A percentile compares a stretch with the other conserved stretches of the same genome.
Evolutionary conservation across 768 basidiomycete genomes (phyloP).

Genomic region (Lactarius evosmus): DNA sequence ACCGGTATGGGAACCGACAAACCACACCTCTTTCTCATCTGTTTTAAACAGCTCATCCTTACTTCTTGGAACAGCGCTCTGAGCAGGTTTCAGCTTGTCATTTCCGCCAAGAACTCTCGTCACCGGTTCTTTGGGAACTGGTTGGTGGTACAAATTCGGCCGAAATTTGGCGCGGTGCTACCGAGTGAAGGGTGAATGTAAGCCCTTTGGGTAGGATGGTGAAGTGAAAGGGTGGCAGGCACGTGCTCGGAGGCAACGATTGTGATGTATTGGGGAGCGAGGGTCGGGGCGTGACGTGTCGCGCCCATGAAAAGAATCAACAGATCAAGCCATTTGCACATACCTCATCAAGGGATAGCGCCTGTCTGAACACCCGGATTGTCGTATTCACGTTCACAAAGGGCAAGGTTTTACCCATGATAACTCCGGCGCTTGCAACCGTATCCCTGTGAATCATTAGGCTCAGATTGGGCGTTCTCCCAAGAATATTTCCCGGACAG

Average conservation of each 20-base stretch:
- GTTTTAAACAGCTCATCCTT: conserved; percentile 11
- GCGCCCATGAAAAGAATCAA: neutral
- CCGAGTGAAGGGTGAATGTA: neutral
- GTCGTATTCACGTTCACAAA: conserved; percentile 61
- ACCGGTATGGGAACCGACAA: conserved; percentile 27
- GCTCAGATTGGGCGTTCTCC: neutral
- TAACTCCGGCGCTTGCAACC: conserved; percentile 67
- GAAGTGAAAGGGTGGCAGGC: neutral
- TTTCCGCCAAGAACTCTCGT: neutral
- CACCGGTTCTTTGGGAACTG: conserved; percentile 31
- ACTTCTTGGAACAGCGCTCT: neutral
- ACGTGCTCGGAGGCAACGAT: neutral
- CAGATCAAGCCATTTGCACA: conserved; percentile 20
- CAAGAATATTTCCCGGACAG: neutral
- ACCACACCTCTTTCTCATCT: conserved; percentile 27
- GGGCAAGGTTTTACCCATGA: conserved; percentile 59
- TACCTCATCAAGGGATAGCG: conserved; percentile 75
- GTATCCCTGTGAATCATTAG: conserved; percentile 56
- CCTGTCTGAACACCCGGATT: conserved; percentile 74
- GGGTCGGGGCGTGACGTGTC: neutral
- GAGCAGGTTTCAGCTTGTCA: neutral
- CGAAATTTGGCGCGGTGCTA: conserved; percentile 66
- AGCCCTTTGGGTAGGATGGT: neutral
- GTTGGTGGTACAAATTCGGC: conserved; percentile 59
- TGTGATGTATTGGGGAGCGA: too few species aligned